phyloP scores from a whole-genome alignment of 305 asterid genomes.

The Fraxinus xanthoxyloides region DNA sequence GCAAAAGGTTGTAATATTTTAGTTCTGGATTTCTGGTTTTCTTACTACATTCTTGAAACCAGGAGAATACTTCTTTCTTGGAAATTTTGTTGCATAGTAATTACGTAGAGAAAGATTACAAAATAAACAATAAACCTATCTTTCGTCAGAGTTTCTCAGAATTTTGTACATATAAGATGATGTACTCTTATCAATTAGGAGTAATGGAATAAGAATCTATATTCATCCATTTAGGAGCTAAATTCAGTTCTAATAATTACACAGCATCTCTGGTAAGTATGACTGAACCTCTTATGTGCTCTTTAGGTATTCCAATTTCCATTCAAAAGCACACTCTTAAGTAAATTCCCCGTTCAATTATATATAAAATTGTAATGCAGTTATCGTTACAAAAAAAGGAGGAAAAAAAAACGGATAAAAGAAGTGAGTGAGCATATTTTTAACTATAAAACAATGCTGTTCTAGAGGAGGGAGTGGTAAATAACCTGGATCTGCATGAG shows the following conservation, averaged over 20 bases:
- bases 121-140: background rate
- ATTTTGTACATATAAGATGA: background rate
- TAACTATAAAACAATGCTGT: background rate
- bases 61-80: background rate
- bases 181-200: background rate
- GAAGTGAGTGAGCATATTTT: background rate
- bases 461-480: background rate
- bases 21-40: background rate
- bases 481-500: constrained; percentile 32
- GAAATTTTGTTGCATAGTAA: background rate
- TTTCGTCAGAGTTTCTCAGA: background rate
- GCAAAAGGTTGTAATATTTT: background rate
- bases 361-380: background rate
- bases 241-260: background rate
- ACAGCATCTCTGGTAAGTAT: background rate
- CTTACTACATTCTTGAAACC: background rate
- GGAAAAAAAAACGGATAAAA: background rate
- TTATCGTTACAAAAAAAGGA: background rate
- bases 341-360: background rate
- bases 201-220: too few relatives aligned
- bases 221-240: background rate
- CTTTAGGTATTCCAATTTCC: background rate
- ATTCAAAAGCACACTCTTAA: background rate
- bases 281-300: background rate
- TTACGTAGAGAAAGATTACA: background rate